Evolutionary conservation across 169 alveolate species (phyloP).

Genomic region (Eimeria zaria): DNA sequence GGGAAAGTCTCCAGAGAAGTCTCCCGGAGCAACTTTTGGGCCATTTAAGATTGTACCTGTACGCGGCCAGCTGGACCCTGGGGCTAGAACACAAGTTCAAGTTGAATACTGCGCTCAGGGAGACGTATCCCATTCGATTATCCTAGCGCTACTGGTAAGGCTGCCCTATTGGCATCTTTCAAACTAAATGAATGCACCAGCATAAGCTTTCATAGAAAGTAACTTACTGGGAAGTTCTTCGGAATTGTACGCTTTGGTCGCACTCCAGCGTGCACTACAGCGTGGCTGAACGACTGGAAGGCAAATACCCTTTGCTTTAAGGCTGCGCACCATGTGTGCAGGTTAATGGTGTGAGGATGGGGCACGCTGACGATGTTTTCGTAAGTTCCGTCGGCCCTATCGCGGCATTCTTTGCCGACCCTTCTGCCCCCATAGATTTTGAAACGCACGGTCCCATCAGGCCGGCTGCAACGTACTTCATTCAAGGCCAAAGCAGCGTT

Average conservation of each 20-base stretch:
- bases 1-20: conserved; percentile 32
- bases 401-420: conserved; percentile 65
- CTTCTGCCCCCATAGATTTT: conserved; percentile 42
- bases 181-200: background rate
- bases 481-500: conserved; percentile 95
- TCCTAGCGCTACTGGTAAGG: conserved; percentile 82
- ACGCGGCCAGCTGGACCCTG: conserved; percentile 83
- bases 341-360: conserved; percentile 79
- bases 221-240: background rate
- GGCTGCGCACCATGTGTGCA: background rate
- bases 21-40: conserved; percentile 68
- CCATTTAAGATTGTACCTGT: conserved; percentile 82
- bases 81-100: conserved; percentile 33
- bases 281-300: background rate
- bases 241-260: background rate
- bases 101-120: conserved; percentile 82
- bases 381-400: conserved; percentile 66
- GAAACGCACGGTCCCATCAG: conserved; percentile 41
- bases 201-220: background rate
- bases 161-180: background rate
- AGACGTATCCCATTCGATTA: conserved; percentile 73
- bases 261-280: background rate
- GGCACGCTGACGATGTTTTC: conserved; percentile 43
- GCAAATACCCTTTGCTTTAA: background rate
- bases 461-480: conserved; percentile 86